These are phyloP conservation scores for Penicillium decumbens DNA, from an alignment of 2,329 filamentous ascomycete genomes.

Conservation along the genomic window DNA sequence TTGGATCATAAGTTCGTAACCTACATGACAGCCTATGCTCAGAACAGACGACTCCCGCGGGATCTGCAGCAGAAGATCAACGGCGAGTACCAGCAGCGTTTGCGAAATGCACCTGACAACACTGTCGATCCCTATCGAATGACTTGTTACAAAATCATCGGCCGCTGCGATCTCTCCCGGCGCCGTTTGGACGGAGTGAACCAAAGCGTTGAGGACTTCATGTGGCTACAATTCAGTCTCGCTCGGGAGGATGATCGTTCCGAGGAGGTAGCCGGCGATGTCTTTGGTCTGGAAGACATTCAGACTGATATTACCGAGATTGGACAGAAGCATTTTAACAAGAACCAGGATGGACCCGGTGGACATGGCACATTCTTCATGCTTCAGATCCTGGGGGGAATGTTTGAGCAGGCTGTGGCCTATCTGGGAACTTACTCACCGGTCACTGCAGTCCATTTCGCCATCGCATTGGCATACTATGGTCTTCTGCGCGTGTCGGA, in stretches of 20 bases:
- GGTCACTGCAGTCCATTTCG: conserved; percentile 91
- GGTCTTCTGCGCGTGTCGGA: conserved; percentile 83
- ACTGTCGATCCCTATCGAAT: conserved; percentile 91
- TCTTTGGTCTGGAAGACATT: conserved; percentile 63
- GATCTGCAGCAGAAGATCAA: conserved; percentile 83
- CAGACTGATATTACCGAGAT: conserved; percentile 81
- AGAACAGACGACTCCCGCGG: conserved; percentile 70
- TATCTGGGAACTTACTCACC: conserved; percentile 91
- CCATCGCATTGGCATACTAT: conserved; percentile 82
- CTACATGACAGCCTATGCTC: conserved; percentile 81
- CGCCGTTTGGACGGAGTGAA: conserved; percentile 55
- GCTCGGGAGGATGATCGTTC: conserved; percentile 58
- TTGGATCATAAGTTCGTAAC: conserved; percentile 85
- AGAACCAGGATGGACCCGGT: conserved; percentile 70
- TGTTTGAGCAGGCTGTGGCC: conserved; percentile 89
- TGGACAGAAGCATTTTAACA: conserved; percentile 83
- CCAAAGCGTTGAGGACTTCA: conserved; percentile 61
- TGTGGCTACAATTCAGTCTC: conserved; percentile 62
- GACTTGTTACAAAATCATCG: conserved; percentile 97
- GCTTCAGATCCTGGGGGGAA: conserved; percentile 79
- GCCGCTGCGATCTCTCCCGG: conserved; percentile 61
- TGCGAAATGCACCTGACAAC: conserved; percentile 77
- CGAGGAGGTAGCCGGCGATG: conserved; percentile 59
- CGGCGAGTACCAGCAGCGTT: conserved; percentile 81
- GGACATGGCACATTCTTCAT: conserved; percentile 90